Evolutionary conservation across 73 alveolate species (phyloP).

Genomic region (Paramecium sexaurelia): DNA sequence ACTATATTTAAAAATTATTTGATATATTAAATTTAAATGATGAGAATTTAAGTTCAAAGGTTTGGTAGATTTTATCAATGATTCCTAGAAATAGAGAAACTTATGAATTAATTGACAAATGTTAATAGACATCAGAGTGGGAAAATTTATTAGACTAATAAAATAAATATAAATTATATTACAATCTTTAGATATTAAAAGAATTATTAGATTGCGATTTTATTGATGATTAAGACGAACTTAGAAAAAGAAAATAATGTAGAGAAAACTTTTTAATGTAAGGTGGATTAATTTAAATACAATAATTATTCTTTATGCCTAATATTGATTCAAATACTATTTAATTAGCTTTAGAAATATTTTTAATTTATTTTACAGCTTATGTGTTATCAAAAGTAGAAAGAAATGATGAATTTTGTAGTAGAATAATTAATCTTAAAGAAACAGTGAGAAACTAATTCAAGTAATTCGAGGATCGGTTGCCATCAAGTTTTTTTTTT

Average conservation of each 20-base stretch:
- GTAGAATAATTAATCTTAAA: neutral
- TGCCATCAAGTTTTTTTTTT: neutral
- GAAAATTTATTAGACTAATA: neutral
- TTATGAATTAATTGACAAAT: constrained; percentile 38
- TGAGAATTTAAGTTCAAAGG: neutral
- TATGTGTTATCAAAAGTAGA: neutral
- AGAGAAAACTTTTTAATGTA: constrained; percentile 33
- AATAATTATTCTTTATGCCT: neutral
- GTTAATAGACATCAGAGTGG: constrained; percentile 14
- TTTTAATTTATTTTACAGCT: constrained; percentile 2
- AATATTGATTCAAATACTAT: neutral
- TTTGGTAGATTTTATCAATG: constrained; percentile 36
- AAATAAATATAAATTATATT: constrained; percentile 39
- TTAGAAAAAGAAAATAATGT: neutral
- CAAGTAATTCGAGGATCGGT: neutral
- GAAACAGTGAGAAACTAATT: constrained; percentile 19
- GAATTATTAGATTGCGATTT: constrained; percentile 48
- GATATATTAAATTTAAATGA: constrained; percentile 25
- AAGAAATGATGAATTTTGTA: neutral
- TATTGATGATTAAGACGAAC: constrained; percentile 49
- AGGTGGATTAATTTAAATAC: constrained; percentile 33
- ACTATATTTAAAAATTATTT: constrained; percentile 17
- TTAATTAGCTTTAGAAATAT: constrained; percentile 3
- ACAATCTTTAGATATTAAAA: constrained; percentile 28
- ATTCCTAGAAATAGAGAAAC: constrained; percentile 51